Conservation (phyloP, 1,139 yeast genomes). For the Yamadazyma atlantica region DNA sequence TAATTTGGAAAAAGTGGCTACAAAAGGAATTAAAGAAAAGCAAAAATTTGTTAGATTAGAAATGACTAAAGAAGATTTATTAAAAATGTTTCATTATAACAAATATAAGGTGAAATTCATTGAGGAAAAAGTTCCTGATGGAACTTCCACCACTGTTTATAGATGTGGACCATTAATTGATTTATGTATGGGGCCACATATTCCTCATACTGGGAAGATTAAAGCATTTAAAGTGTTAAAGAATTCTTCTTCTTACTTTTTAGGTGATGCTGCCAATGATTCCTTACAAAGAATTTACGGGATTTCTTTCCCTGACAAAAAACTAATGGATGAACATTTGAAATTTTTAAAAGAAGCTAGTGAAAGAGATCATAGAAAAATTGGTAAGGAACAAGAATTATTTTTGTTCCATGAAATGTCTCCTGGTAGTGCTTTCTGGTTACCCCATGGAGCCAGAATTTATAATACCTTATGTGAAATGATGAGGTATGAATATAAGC, state of each 20-base stretch:
- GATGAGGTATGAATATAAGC: slow-evolving; percentile 78
- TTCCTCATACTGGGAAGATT: slow-evolving; percentile 95
- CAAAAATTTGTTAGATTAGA: slow-evolving; percentile 94
- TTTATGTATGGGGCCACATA: slow-evolving; percentile 97
- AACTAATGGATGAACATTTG: slow-evolving; percentile 91
- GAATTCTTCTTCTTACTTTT: slow-evolving; percentile 94
- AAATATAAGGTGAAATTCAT: slow-evolving; percentile 92
- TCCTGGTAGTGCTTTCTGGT: slow-evolving; percentile 97
- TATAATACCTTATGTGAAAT: slow-evolving; percentile 80
- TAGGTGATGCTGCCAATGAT: slow-evolving; percentile 91
- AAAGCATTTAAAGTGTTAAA: slow-evolving; percentile 93
- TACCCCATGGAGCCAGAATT: slow-evolving; percentile 97
- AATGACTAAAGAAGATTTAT: slow-evolving; percentile 85
- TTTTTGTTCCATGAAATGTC: slow-evolving; percentile 94
- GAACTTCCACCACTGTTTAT: slow-evolving; percentile 93
- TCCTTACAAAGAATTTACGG: slow-evolving; percentile 98
- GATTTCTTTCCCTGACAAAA: slow-evolving; percentile 98
- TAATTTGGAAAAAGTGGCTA: slow-evolving; percentile 82
- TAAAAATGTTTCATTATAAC: slow-evolving; percentile 93
- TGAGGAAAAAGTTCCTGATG: slow-evolving; percentile 89
- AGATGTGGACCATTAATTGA: slow-evolving; percentile 98
- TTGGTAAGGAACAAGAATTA: slow-evolving; percentile 95
- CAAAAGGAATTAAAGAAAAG: slow-evolving; percentile 91
- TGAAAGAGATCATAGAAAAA: slow-evolving; percentile 94
- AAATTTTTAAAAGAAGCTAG: slow-evolving; percentile 97